phyloP scores from a whole-genome alignment of 176 grass and related monocot species.

The Oryza punctata region DNA sequence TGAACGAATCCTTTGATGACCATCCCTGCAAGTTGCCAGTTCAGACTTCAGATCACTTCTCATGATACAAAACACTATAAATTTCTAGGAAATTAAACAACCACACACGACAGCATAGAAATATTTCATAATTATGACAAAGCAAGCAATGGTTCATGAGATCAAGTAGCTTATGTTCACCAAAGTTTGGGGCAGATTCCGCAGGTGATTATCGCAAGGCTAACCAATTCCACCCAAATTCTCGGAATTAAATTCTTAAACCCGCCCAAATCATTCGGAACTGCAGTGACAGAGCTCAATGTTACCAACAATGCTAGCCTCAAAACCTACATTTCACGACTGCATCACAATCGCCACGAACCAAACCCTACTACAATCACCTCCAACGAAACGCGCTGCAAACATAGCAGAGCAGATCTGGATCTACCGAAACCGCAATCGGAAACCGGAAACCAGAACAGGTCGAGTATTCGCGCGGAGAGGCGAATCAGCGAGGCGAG shows the following conservation, averaged over 20 bases:
- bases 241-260: neutral
- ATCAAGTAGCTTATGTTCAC: too few species aligned
- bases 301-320: neutral
- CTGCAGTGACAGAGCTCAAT: neutral
- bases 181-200: neutral
- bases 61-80: neutral
- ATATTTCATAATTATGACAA: neutral
- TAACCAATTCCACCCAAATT: neutral
- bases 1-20: too few species aligned
- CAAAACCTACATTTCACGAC: conserved; percentile 16
- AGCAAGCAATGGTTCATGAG: neutral
- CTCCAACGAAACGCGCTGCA: too few species aligned
- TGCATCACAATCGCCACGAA: neutral
- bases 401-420: too few species aligned
- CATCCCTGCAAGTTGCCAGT: neutral
- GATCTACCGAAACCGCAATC: conserved; percentile 18
- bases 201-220: neutral
- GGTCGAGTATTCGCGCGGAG: neutral
- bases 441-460: neutral
- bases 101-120: neutral
- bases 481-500: neutral
- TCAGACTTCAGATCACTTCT: neutral
- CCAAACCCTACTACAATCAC: neutral
- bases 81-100: neutral
- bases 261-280: neutral